Evolutionary conservation across 2,329 filamentous ascomycete genomes (phyloP).

Genomic region (Metarhizium album): DNA sequence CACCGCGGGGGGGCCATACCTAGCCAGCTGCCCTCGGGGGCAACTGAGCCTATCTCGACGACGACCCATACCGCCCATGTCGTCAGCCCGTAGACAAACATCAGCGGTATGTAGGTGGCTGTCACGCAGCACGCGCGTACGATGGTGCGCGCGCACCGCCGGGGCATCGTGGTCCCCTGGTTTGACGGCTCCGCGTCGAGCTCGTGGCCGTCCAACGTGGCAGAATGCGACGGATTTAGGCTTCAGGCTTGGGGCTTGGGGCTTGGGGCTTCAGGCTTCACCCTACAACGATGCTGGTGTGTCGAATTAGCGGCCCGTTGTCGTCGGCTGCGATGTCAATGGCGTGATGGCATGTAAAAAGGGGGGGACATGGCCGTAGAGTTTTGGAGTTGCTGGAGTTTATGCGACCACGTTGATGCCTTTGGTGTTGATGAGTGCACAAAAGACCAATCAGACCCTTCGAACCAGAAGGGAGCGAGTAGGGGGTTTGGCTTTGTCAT

Average conservation of each 20-base stretch:
- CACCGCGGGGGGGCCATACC: conserved; percentile 27
- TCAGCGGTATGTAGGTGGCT: conserved; percentile 74
- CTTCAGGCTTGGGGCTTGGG: background rate
- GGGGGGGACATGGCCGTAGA: too few relatives aligned
- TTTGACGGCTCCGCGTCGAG: conserved; percentile 8
- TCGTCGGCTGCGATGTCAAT: background rate
- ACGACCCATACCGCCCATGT: conserved; percentile 91
- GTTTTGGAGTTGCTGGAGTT: background rate
- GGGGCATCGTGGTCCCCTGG: conserved; percentile 32
- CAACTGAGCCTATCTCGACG: conserved; percentile 55
- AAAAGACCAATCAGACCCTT: background rate
- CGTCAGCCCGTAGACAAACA: conserved; percentile 82
- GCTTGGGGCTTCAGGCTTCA: background rate
- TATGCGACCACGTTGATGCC: background rate
- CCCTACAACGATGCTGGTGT: background rate
- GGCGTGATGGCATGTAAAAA: background rate
- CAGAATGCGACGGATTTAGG: background rate
- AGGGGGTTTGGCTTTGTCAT: background rate
- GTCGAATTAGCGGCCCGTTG: background rate
- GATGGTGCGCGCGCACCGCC: conserved; percentile 55
- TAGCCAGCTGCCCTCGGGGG: conserved; percentile 42
- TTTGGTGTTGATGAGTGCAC: background rate
- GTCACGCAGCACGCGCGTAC: conserved; percentile 78
- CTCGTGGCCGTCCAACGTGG: conserved; percentile 9
- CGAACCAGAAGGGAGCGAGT: too few relatives aligned